Conservation (phyloP, 75 land plant species). For the Sequoiadendron giganteum region DNA sequence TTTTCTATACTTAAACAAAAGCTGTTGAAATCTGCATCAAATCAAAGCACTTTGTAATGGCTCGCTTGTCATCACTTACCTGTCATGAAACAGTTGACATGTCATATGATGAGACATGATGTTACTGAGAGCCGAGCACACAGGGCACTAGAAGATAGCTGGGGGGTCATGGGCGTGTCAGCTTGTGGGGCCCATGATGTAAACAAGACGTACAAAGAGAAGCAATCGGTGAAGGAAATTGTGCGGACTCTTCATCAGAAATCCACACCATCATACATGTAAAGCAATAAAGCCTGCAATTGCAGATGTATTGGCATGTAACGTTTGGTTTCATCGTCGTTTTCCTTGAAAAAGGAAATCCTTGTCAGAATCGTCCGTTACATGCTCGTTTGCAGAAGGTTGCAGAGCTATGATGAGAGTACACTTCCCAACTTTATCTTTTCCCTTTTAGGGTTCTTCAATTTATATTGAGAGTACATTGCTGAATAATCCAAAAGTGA, state of each 20-base stretch:
- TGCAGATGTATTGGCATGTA: not conserved
- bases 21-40: not conserved
- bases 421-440: too few species aligned
- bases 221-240: too few species aligned
- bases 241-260: too few species aligned
- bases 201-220: not conserved
- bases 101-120: not conserved
- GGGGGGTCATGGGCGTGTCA: not conserved
- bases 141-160: too few species aligned
- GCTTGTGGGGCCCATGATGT: not conserved
- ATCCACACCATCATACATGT: not conserved
- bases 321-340: not conserved
- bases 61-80: not conserved
- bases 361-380: not conserved
- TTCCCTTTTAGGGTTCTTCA: too few species aligned
- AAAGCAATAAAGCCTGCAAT: not conserved
- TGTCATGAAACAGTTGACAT: not conserved
- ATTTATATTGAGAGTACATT: too few species aligned
- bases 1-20: not conserved
- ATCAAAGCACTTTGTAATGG: not conserved
- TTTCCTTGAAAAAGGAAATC: not conserved
- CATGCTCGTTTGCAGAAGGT: too few species aligned
- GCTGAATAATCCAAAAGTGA: too few species aligned
- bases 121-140: not conserved
- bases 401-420: too few species aligned